Percentiles rank a stretch among this genome's conserved stretches.
phyloP scores from a whole-genome alignment of 768 basidiomycete species.

The Aureoboletus auriporus region DNA sequence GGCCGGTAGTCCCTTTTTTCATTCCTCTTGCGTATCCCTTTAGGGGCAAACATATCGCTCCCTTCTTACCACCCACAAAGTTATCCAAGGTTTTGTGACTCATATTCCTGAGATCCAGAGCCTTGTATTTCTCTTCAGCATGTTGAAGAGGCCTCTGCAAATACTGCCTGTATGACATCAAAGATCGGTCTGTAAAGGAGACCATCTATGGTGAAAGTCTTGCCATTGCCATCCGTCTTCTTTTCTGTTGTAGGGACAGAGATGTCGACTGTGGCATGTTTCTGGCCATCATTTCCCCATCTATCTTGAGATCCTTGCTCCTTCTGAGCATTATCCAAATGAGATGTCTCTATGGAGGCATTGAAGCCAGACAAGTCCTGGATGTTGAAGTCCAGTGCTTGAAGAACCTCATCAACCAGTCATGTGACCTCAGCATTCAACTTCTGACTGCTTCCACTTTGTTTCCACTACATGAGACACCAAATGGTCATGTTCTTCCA shows the following conservation, averaged over 20 bases:
- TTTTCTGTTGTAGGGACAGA: neutral
- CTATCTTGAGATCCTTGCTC: neutral
- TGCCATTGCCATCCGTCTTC: neutral
- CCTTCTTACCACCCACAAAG: too few species aligned
- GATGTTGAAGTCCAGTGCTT: neutral
- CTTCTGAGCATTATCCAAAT: neutral
- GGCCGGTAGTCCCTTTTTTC: too few species aligned
- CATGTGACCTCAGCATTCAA: neutral
- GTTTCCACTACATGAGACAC: neutral
- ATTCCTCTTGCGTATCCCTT: too few species aligned
- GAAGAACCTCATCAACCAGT: neutral
- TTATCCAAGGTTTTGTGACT: too few species aligned
- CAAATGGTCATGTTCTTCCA: neutral
- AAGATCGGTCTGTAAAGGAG: slow-evolving; percentile 14
- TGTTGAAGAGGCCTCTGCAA: neutral
- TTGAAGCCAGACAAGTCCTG: neutral
- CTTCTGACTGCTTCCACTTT: neutral
- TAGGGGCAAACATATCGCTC: too few species aligned
- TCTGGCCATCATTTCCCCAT: neutral
- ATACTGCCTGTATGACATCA: slow-evolving; percentile 7
- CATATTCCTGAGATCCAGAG: too few species aligned
- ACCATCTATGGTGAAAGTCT: slow-evolving; percentile 3
- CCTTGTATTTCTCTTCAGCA: too few species aligned
- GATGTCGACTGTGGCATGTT: neutral
- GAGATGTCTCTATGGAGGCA: neutral